Evolutionary conservation across 2,329 filamentous ascomycete genomes (phyloP), one percentile per base, ranked within the genome.

Genomic region (Tolypocladium guangdongense): DNA sequence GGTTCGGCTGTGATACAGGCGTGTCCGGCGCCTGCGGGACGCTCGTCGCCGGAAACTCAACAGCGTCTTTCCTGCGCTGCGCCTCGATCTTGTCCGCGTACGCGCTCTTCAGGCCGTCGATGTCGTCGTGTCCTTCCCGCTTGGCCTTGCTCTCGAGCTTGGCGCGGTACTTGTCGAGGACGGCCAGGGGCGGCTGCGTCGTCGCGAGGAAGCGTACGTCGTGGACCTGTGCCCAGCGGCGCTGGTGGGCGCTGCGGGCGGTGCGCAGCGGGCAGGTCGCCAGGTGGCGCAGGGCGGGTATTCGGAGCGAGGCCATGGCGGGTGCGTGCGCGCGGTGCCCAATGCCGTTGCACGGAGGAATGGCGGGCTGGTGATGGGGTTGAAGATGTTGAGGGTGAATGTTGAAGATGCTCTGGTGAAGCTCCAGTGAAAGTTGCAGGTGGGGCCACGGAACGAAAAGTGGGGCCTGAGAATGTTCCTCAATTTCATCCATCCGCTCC

Each of bases 141-240:
- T 83, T 82, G 12, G 90, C 92, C 71, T 95, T 96, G 59, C 79
- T 74, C 59, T 87, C 80, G 57, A 99, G 84, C 74, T 96, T 96
- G 54, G 86, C 80, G 61, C 82, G 82, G 75, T 99, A 99, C 70
- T 88, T 95, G 59, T 95, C 90, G 58, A 88, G 67, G 39, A 96
- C 75, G 61, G 79, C 78, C 54, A 81, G 78, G 48, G 84, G 78
- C 54, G 82, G 75, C 54, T 82, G 81, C 57, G 90, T 88, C 18
- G 90, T 93, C 56, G 87, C 87, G 47, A 96, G 80, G 76, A 92
- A 95, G 59, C 91, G 89, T 49, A 95, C 84, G 70, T 96, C 89
- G 69, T 95, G 89, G 33, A 96, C 90, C 63, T 89, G 89, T 2
- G 92, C 92, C 87, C 89, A 95, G 67, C 91, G 83, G 53, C 86